Conservation (phyloP, 1,284 basidiomycete genomes). For the Ganoderma sinense region DNA sequence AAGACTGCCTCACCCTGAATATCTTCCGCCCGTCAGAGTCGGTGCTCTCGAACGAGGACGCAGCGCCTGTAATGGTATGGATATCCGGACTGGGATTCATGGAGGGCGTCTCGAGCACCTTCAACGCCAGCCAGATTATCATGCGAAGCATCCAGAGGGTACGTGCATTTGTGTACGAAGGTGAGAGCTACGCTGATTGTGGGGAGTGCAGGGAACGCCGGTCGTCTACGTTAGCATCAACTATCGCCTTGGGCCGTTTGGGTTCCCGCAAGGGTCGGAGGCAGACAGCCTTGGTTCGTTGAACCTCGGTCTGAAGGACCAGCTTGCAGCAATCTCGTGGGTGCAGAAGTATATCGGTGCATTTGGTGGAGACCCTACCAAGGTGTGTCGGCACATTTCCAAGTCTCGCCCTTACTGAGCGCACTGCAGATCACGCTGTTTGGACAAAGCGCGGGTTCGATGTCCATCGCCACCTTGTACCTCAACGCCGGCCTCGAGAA, state of each 20-base stretch:
- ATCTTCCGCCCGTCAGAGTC: conserved; percentile 50
- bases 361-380: too few relatives aligned
- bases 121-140: conserved; percentile 52
- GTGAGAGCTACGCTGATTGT: neutral
- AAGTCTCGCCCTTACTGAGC: neutral
- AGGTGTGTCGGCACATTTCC: conserved; percentile 36
- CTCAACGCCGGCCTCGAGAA: conserved; percentile 49
- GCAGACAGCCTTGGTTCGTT: conserved; percentile 45
- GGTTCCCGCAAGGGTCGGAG: conserved; percentile 56
- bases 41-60: neutral
- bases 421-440: conserved; percentile 54
- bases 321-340: conserved; percentile 54
- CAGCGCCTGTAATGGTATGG: conserved; percentile 49
- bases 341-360: conserved; percentile 55
- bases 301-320: conserved; percentile 54
- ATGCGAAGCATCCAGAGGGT: conserved; percentile 54
- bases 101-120: conserved; percentile 35
- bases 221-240: conserved; percentile 52
- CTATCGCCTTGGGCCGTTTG: conserved; percentile 60
- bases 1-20: conserved; percentile 59
- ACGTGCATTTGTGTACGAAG: conserved; percentile 21
- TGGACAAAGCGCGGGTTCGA: conserved; percentile 61
- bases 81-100: conserved; percentile 37
- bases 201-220: conserved; percentile 48
- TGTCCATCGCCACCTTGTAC: conserved; percentile 51